Percentiles rank a stretch among this genome's conserved stretches.
Conservation (phyloP, 352 stramenopile genomes). For the Globisporangium paddicum region DNA sequence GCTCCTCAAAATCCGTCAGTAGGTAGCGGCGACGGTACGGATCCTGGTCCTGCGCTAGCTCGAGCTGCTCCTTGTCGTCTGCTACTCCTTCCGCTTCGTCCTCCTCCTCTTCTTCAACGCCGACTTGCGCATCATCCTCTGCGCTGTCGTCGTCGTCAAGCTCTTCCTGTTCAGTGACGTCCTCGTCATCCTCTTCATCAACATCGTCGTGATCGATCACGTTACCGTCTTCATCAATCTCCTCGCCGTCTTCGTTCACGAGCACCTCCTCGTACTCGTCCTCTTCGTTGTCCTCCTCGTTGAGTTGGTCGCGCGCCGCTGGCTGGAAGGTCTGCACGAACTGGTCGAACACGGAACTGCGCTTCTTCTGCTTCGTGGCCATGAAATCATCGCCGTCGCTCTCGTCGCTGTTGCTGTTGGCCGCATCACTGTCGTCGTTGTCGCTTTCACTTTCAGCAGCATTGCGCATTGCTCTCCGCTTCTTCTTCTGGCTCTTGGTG, state of each 20-base stretch:
- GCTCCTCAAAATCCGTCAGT: conserved; percentile 39
- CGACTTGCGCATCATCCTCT: conserved; percentile 17
- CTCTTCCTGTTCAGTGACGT: conserved; percentile 13
- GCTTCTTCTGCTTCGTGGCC: conserved; percentile 14
- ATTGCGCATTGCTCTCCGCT: not conserved
- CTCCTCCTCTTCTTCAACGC: conserved; percentile 20
- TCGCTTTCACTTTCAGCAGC: conserved; percentile 7
- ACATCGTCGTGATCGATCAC: conserved; percentile 17
- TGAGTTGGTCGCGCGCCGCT: conserved; percentile 3
- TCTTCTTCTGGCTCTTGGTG: conserved; percentile 13
- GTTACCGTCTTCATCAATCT: conserved; percentile 37
- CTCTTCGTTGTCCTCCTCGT: conserved; percentile 21
- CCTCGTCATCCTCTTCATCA: conserved; percentile 8
- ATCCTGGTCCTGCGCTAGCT: conserved; percentile 28
- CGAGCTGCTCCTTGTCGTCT: conserved; percentile 20
- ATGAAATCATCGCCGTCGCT: conserved; percentile 17
- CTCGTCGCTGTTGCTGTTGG: conserved; percentile 4
- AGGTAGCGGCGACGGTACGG: conserved; percentile 63
- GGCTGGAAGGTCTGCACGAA: conserved; percentile 70
- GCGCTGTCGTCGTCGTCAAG: conserved; percentile 8
- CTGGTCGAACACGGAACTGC: conserved; percentile 54
- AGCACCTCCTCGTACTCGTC: conserved; percentile 39
- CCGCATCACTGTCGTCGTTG: not conserved
- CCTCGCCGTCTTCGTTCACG: conserved; percentile 34
- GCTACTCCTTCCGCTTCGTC: conserved; percentile 16